Conservation (phyloP, 2,329 filamentous ascomycete species). For the Scedosporium dehoogii region DNA sequence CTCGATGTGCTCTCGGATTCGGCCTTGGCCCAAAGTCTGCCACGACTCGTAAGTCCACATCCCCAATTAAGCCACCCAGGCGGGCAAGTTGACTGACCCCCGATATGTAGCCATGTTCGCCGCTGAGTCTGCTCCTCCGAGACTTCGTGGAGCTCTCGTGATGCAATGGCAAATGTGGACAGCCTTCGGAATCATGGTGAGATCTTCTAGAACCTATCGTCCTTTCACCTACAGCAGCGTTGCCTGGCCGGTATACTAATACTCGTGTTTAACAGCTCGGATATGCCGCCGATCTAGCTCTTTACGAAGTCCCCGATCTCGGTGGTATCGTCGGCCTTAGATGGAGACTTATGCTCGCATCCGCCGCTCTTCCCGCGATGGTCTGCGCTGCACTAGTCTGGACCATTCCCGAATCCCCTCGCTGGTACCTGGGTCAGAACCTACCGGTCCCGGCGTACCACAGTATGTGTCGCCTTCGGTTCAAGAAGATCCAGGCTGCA, state of each 20-base stretch:
- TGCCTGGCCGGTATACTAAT: too few species aligned
- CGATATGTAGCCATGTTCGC: conserved; percentile 48
- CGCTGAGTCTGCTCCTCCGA: conserved; percentile 55
- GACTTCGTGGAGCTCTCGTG: conserved; percentile 56
- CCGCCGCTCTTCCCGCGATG: conserved; percentile 52
- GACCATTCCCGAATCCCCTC: conserved; percentile 36
- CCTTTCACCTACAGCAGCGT: neutral
- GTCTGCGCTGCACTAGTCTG: conserved; percentile 45
- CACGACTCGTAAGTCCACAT: conserved; percentile 35
- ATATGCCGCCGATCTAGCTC: conserved; percentile 50
- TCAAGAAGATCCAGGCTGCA: conserved; percentile 42
- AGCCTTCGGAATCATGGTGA: conserved; percentile 40
- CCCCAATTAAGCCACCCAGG: neutral
- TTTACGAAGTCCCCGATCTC: conserved; percentile 44
- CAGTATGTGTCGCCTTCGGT: conserved; percentile 35
- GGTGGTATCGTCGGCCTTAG: conserved; percentile 43
- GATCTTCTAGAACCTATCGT: neutral
- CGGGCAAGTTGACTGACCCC: conserved; percentile 5
- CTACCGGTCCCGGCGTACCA: conserved; percentile 35
- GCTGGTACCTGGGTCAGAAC: conserved; percentile 40
- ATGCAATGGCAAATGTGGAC: conserved; percentile 43
- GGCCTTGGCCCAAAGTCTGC: conserved; percentile 62
- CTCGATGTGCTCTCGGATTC: conserved; percentile 59
- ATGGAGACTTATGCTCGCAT: conserved; percentile 62
- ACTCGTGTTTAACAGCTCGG: conserved; percentile 24